Conservation (phyloP, 257 asterid genomes). For the Craterostigma plantagineum region DNA sequence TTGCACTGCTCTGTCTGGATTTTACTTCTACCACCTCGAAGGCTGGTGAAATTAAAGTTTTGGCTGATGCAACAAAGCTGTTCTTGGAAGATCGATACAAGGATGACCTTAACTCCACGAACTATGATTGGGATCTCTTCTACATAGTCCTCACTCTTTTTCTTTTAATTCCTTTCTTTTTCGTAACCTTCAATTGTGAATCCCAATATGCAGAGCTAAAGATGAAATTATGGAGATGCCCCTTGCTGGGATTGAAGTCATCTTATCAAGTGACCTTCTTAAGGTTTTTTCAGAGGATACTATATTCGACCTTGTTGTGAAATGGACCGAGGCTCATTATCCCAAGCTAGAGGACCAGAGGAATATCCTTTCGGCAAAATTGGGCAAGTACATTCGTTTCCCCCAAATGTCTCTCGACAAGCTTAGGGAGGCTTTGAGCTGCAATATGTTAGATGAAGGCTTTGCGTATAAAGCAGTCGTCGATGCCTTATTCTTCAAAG, state of each 20-base stretch:
- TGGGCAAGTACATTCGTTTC: slow-evolving; percentile 66
- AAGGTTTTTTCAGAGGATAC: slow-evolving; percentile 94
- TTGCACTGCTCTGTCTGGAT: slow-evolving; percentile 75
- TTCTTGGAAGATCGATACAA: slow-evolving; percentile 62
- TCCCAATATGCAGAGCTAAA: too few species aligned
- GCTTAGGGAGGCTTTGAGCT: slow-evolving; percentile 58
- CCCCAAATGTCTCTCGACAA: slow-evolving; percentile 66
- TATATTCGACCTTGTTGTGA: slow-evolving; percentile 63
- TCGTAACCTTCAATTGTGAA: too few species aligned
- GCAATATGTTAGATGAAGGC: slow-evolving; percentile 62
- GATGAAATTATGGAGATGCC: too few species aligned
- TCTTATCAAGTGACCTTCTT: slow-evolving; percentile 70
- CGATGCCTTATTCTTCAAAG: slow-evolving; percentile 74
- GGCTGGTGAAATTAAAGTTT: slow-evolving; percentile 84
- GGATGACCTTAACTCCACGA: slow-evolving; percentile 22
- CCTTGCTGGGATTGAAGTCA: slow-evolving; percentile 7
- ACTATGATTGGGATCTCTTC: background rate
- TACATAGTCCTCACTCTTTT: background rate
- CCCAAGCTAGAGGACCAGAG: slow-evolving; percentile 50
- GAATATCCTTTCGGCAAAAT: slow-evolving; percentile 42
- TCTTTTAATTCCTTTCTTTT: too few species aligned
- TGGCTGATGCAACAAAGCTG: slow-evolving; percentile 82
- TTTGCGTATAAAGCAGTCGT: slow-evolving; percentile 48
- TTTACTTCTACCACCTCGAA: slow-evolving; percentile 72
- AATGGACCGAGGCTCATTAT: slow-evolving; percentile 65